Conservation (phyloP, 768 basidiomycete species). For the Podaxis mareebaensis region DNA sequence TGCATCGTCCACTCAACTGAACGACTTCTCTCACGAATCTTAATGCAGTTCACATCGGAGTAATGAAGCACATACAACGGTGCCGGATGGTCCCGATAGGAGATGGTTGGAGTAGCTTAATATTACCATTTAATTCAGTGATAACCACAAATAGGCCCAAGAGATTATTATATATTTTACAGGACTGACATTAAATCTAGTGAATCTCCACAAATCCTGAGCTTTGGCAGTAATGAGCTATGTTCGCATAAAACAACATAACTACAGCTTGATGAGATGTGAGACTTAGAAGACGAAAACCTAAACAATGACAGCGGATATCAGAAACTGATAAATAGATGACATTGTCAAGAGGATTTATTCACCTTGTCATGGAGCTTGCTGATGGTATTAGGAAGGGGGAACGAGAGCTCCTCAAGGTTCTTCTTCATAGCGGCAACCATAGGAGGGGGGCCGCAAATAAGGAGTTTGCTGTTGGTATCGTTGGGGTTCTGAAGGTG, state of each 20-base stretch:
- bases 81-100: not conserved
- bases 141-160: not conserved
- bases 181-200: not conserved
- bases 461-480: slow-evolving; percentile 77
- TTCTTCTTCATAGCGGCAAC: slow-evolving; percentile 70
- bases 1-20: slow-evolving; percentile 47
- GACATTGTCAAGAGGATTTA: slow-evolving; percentile 13
- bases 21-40: slow-evolving; percentile 18
- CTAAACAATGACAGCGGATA: slow-evolving; percentile 23
- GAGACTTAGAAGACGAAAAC: slow-evolving; percentile 44
- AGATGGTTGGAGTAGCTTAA: not conserved
- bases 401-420: slow-evolving; percentile 84
- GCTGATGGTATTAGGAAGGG: slow-evolving; percentile 85
- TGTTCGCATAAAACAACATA: not conserved
- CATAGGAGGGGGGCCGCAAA: slow-evolving; percentile 77
- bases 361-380: slow-evolving; percentile 87
- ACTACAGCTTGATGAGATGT: not conserved
- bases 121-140: not conserved
- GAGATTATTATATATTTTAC: not conserved
- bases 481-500: slow-evolving; percentile 66
- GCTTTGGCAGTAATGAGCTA: not conserved
- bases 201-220: not conserved
- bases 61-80: not conserved
- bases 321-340: slow-evolving; percentile 13
- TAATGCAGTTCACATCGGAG: not conserved